phyloP scores from a whole-genome alignment of 2,329 filamentous ascomycete genomes.

The Elsinoe arachidis region DNA sequence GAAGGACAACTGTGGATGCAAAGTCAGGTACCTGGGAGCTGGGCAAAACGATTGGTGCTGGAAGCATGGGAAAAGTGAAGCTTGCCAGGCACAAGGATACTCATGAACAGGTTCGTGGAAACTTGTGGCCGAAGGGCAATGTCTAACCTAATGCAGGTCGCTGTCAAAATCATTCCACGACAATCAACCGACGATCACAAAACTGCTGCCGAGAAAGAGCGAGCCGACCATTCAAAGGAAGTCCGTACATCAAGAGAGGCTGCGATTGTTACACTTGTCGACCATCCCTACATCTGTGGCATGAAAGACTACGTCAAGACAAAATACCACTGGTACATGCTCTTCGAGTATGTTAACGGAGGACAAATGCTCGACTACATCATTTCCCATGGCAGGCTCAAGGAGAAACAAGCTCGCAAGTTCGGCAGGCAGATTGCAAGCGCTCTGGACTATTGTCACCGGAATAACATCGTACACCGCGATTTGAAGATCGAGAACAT shows the following conservation, averaged over 20 bases:
- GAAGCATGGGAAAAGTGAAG: conserved; percentile 99
- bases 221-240: conserved; percentile 93
- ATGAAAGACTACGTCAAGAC: conserved; percentile 93
- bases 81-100: conserved; percentile 83
- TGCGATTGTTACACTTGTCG: conserved; percentile 87
- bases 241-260: conserved; percentile 90
- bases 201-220: conserved; percentile 64
- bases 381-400: conserved; percentile 92
- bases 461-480: conserved; percentile 95
- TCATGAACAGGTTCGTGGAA: conserved; percentile 65
- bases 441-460: conserved; percentile 91
- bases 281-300: conserved; percentile 91
- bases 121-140: background rate
- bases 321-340: conserved; percentile 99
- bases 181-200: conserved; percentile 78
- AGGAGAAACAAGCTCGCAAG: conserved; percentile 96
- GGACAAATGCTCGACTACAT: conserved; percentile 99
- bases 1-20: conserved; percentile 77
- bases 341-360: conserved; percentile 97
- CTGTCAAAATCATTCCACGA: conserved; percentile 93
- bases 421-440: conserved; percentile 97
- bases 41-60: conserved; percentile 92
- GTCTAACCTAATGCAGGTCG: conserved; percentile 52
- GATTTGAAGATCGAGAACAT: conserved; percentile 99
- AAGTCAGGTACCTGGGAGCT: conserved; percentile 88